Percentiles rank a stretch among this genome's conserved stretches.
Evolutionary conservation across 2,329 filamentous ascomycete species (phyloP).

Genomic region (Claviceps sp.): DNA sequence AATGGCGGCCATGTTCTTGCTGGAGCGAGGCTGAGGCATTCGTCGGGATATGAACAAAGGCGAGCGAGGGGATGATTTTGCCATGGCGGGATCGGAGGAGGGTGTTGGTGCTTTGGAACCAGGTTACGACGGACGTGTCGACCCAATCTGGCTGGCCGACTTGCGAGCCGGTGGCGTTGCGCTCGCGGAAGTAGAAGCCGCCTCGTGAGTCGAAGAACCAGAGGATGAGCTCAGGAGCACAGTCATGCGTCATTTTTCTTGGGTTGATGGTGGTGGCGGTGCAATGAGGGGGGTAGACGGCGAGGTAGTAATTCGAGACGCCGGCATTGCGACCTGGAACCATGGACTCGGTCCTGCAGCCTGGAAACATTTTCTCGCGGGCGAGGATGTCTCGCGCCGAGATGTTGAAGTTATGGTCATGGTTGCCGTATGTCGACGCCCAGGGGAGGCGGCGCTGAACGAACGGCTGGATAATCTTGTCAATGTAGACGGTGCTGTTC

Average conservation of each 20-base stretch:
- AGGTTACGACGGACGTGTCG: slow-evolving; percentile 27
- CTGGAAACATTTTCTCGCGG: slow-evolving; percentile 26
- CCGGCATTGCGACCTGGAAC: slow-evolving; percentile 22
- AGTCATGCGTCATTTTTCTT: slow-evolving; percentile 9
- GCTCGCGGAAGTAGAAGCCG: slow-evolving; percentile 35
- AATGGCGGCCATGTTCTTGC: slow-evolving; percentile 11
- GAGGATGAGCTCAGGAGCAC: slow-evolving; percentile 34
- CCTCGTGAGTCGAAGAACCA: slow-evolving; percentile 64
- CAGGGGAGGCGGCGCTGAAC: slow-evolving; percentile 41
- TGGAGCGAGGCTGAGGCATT: slow-evolving; percentile 29
- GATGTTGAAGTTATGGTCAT: slow-evolving; percentile 49
- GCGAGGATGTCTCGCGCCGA: slow-evolving; percentile 29
- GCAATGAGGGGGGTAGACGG: slow-evolving; percentile 27
- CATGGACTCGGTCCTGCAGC: slow-evolving; percentile 28
- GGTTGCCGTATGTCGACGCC: slow-evolving; percentile 60
- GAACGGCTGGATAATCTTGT: slow-evolving; percentile 45
- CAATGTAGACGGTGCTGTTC: slow-evolving; percentile 43
- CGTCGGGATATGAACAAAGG: slow-evolving; percentile 35
- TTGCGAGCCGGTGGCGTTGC: slow-evolving; percentile 14
- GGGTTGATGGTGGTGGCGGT: background rate
- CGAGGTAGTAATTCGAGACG: slow-evolving; percentile 34
- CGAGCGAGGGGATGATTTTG: slow-evolving; percentile 29
- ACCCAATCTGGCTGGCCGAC: slow-evolving; percentile 32
- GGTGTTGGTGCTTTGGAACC: slow-evolving; percentile 26
- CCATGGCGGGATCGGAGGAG: slow-evolving; percentile 17